phyloP scores from a whole-genome alignment of 2,329 filamentous ascomycete species.

The Hypocreales sp. region DNA sequence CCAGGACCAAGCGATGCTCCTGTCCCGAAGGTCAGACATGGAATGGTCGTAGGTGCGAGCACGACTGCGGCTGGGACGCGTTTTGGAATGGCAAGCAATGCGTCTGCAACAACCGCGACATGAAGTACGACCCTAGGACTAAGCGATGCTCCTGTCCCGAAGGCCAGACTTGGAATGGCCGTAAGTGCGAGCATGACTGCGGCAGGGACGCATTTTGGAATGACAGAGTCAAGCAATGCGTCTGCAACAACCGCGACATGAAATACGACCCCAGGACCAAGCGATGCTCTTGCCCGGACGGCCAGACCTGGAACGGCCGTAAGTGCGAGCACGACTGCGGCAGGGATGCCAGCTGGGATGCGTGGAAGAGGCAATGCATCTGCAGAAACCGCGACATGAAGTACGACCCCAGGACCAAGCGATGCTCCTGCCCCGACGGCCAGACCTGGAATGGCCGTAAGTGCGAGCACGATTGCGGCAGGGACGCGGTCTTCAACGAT shows the following conservation, averaged over 20 bases:
- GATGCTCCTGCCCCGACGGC: slow-evolving; percentile 1
- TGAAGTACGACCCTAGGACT: background rate
- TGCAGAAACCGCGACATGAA: slow-evolving; percentile 1
- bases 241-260: slow-evolving; percentile 1
- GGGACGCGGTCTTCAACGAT: slow-evolving; percentile 1
- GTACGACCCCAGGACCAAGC: slow-evolving; percentile 2
- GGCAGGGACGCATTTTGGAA: slow-evolving; percentile 1
- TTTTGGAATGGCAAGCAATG: background rate
- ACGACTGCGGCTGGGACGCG: slow-evolving; percentile 1
- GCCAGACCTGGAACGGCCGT: background rate
- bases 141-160: slow-evolving; percentile 2
- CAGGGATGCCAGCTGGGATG: slow-evolving; percentile 1
- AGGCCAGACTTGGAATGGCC: slow-evolving; percentile 1
- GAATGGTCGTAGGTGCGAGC: background rate
- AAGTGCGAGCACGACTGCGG: slow-evolving; percentile 1
- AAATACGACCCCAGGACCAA: background rate
- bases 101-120: background rate
- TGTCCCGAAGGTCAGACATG: background rate
- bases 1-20: slow-evolving; percentile 1
- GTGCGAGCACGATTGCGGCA: slow-evolving; percentile 3
- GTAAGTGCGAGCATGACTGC: background rate
- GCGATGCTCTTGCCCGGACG: background rate
- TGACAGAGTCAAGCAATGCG: slow-evolving; percentile 1
- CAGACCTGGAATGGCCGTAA: slow-evolving; percentile 1
- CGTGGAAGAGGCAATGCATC: slow-evolving; percentile 1